These are phyloP conservation scores for Kluyveromyces starmeri DNA, from an alignment of 805 yeast genomes.

Conservation along the genomic window DNA sequence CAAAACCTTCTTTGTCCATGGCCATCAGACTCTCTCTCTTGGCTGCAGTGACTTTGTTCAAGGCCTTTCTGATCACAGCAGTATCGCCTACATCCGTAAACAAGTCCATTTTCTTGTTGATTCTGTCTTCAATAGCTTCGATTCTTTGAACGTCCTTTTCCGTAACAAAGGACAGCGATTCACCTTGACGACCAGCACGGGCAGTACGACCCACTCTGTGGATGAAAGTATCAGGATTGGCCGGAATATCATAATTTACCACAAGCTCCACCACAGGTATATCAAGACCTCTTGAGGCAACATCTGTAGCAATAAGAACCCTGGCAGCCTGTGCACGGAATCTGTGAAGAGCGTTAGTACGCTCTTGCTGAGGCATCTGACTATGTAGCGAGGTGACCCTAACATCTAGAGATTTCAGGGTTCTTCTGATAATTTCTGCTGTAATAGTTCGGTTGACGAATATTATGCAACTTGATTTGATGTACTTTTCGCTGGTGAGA, in stretches of 20 bases:
- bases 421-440: constrained; percentile 79
- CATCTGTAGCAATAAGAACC: constrained; percentile 90
- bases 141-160: constrained; percentile 79
- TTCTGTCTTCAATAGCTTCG: constrained; percentile 78
- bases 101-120: constrained; percentile 69
- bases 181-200: constrained; percentile 91
- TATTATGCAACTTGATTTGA: constrained; percentile 64
- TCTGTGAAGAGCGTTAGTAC: constrained; percentile 84
- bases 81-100: constrained; percentile 67
- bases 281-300: constrained; percentile 95
- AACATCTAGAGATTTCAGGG: constrained; percentile 62
- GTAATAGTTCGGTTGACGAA: constrained; percentile 87
- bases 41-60: constrained; percentile 66
- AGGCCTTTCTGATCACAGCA: constrained; percentile 60
- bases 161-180: constrained; percentile 69
- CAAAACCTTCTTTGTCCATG: constrained; percentile 86
- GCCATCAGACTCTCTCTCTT: constrained; percentile 87
- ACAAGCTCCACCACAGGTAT: constrained; percentile 89
- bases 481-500: constrained; percentile 52
- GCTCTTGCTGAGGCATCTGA: constrained; percentile 85
- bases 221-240: constrained; percentile 92
- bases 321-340: constrained; percentile 93
- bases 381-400: constrained; percentile 89
- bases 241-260: constrained; percentile 86
- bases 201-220: constrained; percentile 99